A percentile compares a stretch with the other conserved stretches of the same genome.
phyloP scores from a whole-genome alignment of 495 filamentous ascomycete genomes.

The Penicillium coffeae region DNA sequence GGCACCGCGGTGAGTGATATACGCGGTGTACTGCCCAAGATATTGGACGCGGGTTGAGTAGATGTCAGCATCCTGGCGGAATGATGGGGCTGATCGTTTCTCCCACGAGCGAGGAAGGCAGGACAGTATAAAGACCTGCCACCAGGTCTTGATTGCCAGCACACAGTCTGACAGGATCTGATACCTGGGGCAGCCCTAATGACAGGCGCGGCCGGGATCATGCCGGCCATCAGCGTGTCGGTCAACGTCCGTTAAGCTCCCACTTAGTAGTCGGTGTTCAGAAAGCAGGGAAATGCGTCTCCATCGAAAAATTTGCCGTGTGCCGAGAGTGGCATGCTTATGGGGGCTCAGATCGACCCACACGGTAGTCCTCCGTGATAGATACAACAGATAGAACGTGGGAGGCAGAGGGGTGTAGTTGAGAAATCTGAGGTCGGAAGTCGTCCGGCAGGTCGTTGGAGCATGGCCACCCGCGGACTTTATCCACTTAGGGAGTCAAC shows the following conservation, averaged over 20 bases:
- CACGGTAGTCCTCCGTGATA: not conserved
- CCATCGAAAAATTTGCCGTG: conserved; percentile 11
- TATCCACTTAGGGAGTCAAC: too few relatives aligned
- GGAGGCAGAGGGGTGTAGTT: not conserved
- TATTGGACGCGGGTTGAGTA: conserved; percentile 13
- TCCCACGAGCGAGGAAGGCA: not conserved
- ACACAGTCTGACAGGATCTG: conserved; percentile 15
- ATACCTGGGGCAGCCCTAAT: conserved; percentile 12
- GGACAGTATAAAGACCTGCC: not conserved
- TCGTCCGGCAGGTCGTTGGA: not conserved
- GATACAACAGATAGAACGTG: not conserved
- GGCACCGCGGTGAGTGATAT: conserved; percentile 12
- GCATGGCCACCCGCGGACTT: not conserved
- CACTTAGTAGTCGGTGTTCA: not conserved
- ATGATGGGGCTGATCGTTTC: not conserved
- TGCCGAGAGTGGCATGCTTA: conserved; percentile 7
- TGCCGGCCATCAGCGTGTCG: conserved; percentile 9
- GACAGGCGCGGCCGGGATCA: conserved; percentile 12
- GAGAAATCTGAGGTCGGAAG: not conserved
- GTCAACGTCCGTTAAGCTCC: conserved; percentile 16
- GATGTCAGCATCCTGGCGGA: conserved; percentile 20
- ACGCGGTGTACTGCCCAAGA: conserved; percentile 8
- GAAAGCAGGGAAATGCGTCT: conserved; percentile 11
- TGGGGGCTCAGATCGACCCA: conserved; percentile 10
- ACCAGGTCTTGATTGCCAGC: conserved; percentile 8